Evolutionary conservation across 179 eudicot species (phyloP), one percentile per base, ranked within the genome.

Genomic region (Nepenthes alata): DNA sequence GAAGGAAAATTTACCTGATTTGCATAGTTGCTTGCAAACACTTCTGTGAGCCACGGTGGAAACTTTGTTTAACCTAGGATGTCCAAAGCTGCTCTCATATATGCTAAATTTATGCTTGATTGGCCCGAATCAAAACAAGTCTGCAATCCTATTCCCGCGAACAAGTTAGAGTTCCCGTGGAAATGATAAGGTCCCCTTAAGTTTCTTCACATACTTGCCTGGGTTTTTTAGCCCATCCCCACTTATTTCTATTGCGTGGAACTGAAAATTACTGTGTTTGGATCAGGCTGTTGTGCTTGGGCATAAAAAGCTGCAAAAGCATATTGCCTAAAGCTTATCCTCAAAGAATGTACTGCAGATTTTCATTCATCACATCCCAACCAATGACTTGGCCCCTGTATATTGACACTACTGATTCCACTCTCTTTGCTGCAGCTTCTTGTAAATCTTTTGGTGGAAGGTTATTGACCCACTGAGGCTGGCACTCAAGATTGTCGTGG

Each of bases 331-430:
- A 25, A 85, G 75, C 62, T 67, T 79, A 41, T 68, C 72, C 55
- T 86, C 89, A 56, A 64, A 86, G 56, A 75, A 86, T 35, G 61
- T 55, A 74, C 44, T 83, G 88, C 57, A 88, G 39, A 54, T 83
- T 81, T 56, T 83, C 89, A 53, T 86, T 86, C 72, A 75, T 70
- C 16, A 86, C 93, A 78, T 86, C 94, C 96, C 96, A 86, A 35
- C 75, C 77, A 35, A 80, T 71, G 9, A 81, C 9, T 55, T 70
- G 75, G 6, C 83, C 84, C 2, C 63, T 53, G 47, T 88, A 86
- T 66, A 83, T 71, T 13, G 55, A 54, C n/a, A 80, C 78, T 1
- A 80, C 70, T 1, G 90, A 82, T 51, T 53, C 44, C 0, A 73
- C 64, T 50, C 90, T 71, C 52, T 62, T 70, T 9, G 59, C 64